A percentile compares a stretch with the other conserved stretches of the same genome.
Conservation (phyloP, 768 basidiomycete genomes). For the Mycena chlorophos region DNA sequence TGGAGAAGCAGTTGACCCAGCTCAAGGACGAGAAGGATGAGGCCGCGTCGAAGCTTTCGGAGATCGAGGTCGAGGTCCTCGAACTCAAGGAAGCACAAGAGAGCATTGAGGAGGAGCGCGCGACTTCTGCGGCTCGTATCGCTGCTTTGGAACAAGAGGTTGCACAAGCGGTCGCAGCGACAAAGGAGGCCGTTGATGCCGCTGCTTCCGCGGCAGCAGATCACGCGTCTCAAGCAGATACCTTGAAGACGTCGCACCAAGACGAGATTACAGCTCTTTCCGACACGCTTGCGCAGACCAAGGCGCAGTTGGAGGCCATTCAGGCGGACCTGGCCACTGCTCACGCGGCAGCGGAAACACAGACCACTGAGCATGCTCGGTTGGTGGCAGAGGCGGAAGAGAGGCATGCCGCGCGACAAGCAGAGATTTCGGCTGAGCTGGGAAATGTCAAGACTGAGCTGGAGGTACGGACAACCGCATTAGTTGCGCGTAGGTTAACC, state of each 20-base stretch:
- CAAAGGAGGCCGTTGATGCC: constrained; percentile 49
- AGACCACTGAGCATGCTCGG: constrained; percentile 47
- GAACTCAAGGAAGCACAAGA: constrained; percentile 76
- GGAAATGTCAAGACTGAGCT: constrained; percentile 59
- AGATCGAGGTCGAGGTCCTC: constrained; percentile 78
- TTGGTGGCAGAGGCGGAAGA: constrained; percentile 56
- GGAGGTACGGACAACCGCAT: constrained; percentile 47
- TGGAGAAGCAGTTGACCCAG: constrained; percentile 50
- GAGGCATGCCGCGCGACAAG: constrained; percentile 48
- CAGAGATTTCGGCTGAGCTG: constrained; percentile 56
- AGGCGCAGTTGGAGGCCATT: constrained; percentile 46
- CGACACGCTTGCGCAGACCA: constrained; percentile 45
- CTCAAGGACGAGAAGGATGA: constrained; percentile 72
- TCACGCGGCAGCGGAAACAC: constrained; percentile 48
- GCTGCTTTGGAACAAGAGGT: constrained; percentile 57
- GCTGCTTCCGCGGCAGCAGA: constrained; percentile 51
- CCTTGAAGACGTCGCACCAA: constrained; percentile 44
- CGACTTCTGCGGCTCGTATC: constrained; percentile 44
- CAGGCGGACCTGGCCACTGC: constrained; percentile 48
- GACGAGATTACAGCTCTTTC: constrained; percentile 45
- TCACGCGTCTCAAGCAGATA: constrained; percentile 38
- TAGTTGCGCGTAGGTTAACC: not conserved
- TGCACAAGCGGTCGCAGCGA: constrained; percentile 45
- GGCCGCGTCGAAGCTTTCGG: constrained; percentile 67
- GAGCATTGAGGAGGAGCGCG: constrained; percentile 57